Conservation (phyloP, 2,329 filamentous ascomycete species). For the Trichoderma sp. region DNA sequence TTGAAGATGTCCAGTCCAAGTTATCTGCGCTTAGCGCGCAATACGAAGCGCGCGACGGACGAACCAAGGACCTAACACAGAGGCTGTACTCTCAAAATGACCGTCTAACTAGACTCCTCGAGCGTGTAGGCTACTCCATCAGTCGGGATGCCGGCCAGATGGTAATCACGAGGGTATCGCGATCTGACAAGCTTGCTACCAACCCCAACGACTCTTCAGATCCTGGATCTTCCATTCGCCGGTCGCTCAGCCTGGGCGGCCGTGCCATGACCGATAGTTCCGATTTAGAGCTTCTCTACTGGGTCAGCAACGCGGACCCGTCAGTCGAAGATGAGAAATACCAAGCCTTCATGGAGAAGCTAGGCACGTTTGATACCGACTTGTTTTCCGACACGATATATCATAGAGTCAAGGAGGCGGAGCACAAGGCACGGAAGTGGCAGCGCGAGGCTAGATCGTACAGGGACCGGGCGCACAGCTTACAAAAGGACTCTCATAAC, state of each 20-base stretch:
- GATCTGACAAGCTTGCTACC: constrained; percentile 53
- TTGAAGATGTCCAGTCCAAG: constrained; percentile 52
- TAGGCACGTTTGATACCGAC: constrained; percentile 80
- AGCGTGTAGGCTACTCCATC: constrained; percentile 81
- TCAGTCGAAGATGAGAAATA: constrained; percentile 72
- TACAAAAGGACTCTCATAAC: constrained; percentile 83
- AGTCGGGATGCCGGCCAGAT: constrained; percentile 70
- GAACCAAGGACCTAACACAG: constrained; percentile 79
- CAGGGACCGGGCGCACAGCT: constrained; percentile 76
- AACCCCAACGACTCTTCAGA: constrained; percentile 59
- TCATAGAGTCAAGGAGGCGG: constrained; percentile 88
- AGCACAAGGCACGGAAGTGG: constrained; percentile 89
- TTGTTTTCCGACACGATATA: constrained; percentile 80
- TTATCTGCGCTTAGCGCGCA: constrained; percentile 51
- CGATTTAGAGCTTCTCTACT: constrained; percentile 74
- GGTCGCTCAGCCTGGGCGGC: constrained; percentile 50
- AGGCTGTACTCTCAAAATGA: constrained; percentile 81
- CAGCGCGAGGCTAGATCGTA: constrained; percentile 85
- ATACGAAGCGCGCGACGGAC: constrained; percentile 66
- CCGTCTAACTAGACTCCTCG: constrained; percentile 75
- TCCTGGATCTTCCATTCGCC: constrained; percentile 50
- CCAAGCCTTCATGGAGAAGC: constrained; percentile 65
- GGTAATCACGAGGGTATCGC: constrained; percentile 68
- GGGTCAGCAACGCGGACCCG: constrained; percentile 68
- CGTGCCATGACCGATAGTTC: constrained; percentile 57